These are phyloP conservation scores for Aspergillus pseudoglaucus DNA, from an alignment of 2,329 filamentous ascomycete genomes.

Conservation along the genomic window DNA sequence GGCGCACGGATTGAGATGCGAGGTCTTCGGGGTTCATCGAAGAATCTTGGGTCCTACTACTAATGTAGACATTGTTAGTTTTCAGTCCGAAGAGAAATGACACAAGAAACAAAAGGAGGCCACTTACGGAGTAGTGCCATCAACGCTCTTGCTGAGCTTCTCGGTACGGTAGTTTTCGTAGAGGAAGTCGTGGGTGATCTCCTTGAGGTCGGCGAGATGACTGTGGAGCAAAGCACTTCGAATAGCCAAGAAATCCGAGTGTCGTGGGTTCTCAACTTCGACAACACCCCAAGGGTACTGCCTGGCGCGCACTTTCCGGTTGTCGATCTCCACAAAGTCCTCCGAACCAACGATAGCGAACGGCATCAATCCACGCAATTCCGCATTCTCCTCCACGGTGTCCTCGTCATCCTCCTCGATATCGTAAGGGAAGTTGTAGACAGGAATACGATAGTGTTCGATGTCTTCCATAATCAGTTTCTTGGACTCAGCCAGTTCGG, in stretches of 20 bases:
- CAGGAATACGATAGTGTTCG: constrained; percentile 97
- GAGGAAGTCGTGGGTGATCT: constrained; percentile 99
- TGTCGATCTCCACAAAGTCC: constrained; percentile 88
- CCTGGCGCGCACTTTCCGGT: constrained; percentile 83
- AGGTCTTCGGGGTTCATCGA: constrained; percentile 98
- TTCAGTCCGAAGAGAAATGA: neutral
- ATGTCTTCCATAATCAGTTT: constrained; percentile 99
- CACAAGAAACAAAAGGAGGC: neutral
- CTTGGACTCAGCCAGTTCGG: constrained; percentile 96
- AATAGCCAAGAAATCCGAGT: constrained; percentile 97
- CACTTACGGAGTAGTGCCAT: constrained; percentile 80
- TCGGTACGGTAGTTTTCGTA: constrained; percentile 99
- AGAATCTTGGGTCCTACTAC: constrained; percentile 54
- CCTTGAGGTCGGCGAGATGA: constrained; percentile 96
- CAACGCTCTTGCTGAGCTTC: constrained; percentile 99
- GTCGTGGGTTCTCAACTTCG: constrained; percentile 97
- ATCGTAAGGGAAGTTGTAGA: constrained; percentile 99
- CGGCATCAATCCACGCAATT: constrained; percentile 94
- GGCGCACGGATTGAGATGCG: constrained; percentile 90
- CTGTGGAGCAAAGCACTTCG: constrained; percentile 94
- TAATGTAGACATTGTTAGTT: constrained; percentile 28
- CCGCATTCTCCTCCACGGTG: constrained; percentile 97
- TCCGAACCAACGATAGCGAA: constrained; percentile 98
- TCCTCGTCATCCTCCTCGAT: constrained; percentile 99
- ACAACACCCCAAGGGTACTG: constrained; percentile 99